Percentiles rank a stretch among this genome's conserved stretches.
phyloP scores from a whole-genome alignment of 129 eudicot genomes.

The Heracleum sosnowskyi region DNA sequence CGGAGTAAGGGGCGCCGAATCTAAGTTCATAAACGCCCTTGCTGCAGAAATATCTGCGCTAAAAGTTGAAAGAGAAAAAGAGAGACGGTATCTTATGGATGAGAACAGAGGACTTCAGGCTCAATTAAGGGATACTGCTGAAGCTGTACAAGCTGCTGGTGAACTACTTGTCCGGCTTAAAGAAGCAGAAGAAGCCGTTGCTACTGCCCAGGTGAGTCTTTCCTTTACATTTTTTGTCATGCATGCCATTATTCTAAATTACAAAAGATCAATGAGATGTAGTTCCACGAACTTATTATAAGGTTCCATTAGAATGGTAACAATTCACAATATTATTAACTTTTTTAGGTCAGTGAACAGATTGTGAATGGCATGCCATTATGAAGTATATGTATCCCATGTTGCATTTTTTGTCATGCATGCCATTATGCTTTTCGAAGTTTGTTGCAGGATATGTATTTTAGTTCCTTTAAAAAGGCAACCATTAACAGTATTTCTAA shows the following conservation, averaged over 20 bases:
- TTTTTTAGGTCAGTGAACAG: too few relatives aligned
- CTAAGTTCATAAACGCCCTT: slow-evolving; percentile 72
- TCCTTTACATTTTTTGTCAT: not conserved
- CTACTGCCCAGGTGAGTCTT: slow-evolving; percentile 68
- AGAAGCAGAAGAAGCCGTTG: slow-evolving; percentile 89
- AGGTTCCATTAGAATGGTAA: too few relatives aligned
- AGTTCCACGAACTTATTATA: too few relatives aligned
- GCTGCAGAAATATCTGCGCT: slow-evolving; percentile 75
- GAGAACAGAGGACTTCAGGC: slow-evolving; percentile 84
- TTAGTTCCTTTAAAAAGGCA: not conserved
- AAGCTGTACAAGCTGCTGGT: slow-evolving; percentile 98
- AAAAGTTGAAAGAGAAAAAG: slow-evolving; percentile 80
- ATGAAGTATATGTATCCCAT: too few relatives aligned
- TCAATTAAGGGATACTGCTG: slow-evolving; percentile 88
- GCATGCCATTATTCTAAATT: not conserved
- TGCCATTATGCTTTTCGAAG: not conserved
- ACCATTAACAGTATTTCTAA: not conserved
- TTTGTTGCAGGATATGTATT: not conserved
- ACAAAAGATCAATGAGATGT: too few relatives aligned
- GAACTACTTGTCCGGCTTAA: slow-evolving; percentile 88
- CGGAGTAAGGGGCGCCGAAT: slow-evolving; percentile 77
- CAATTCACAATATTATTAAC: too few relatives aligned
- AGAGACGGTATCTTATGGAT: slow-evolving; percentile 58
- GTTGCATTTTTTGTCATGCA: too few relatives aligned
- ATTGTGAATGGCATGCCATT: too few relatives aligned